These are phyloP conservation scores for Lentinula lateritia DNA, from an alignment of 768 basidiomycete species.

Conservation along the genomic window DNA sequence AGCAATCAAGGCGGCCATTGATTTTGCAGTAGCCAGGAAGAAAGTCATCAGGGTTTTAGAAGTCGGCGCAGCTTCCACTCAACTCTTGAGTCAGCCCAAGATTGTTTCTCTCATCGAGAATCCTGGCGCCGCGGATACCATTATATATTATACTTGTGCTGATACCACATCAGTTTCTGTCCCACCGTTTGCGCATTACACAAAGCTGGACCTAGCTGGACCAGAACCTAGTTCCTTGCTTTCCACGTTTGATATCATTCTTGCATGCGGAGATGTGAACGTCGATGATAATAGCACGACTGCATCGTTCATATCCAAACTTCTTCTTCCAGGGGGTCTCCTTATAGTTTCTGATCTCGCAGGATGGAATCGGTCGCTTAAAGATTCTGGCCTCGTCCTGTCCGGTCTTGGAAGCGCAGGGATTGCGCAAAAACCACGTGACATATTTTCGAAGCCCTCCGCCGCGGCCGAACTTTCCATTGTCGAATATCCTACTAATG, in stretches of 20 bases:
- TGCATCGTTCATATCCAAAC: neutral
- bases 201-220: neutral
- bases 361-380: neutral
- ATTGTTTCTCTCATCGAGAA: neutral
- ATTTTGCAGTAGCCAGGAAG: neutral
- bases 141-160: neutral
- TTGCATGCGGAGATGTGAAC: neutral
- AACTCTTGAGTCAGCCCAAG: neutral
- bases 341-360: neutral
- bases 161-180: neutral
- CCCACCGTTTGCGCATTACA: slow-evolving; percentile 1
- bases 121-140: neutral
- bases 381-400: neutral
- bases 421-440: neutral
- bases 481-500: neutral
- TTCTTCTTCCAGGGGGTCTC: neutral
- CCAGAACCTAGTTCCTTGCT: neutral
- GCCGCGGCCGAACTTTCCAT: neutral
- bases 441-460: neutral
- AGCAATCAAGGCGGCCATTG: neutral
- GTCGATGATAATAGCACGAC: neutral
- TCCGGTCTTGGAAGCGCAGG: neutral
- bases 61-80: neutral
- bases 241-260: slow-evolving; percentile 1
- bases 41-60: neutral